Base-by-base conservation (phyloP, 73 alveolate species). In the Paramecium primaurelia region DNA sequence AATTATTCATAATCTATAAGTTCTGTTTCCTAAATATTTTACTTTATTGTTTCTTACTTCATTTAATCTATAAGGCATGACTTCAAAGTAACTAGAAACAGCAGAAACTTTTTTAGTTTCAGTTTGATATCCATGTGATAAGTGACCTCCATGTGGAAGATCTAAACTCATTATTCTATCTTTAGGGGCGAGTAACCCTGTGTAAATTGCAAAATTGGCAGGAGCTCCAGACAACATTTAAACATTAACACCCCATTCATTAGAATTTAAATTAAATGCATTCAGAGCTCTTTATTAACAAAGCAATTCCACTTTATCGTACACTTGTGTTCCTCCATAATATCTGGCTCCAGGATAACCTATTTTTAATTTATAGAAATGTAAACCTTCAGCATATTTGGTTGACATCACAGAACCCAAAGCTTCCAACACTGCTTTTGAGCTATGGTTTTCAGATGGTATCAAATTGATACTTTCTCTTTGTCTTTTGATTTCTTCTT, bases 121-220 rank as follows among this genome's bases (percentile, higher is more conserved):
- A 22, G 98, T 96, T 86, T 95, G 92, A 92, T 97, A 96, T 16
- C 99, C 99, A 86, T 98, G 99, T n/a, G 98, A 95, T 44, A 98
- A 93, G 71, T 98, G 99, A 8, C 99, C 99, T 6, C 99, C 99
- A 77, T 97, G 98, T n/a, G 99, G 98, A 32, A 98, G 94, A 92
- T 95, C 98, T 60, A 96, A 51, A 83, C 96, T 96, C 98, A 96
- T 89, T 92, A 96, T 96, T 71, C 99, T 94, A 20, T 96, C 98
- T 36, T 95, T 98, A 16, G 99, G 99, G 11, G 94, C 86, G n/a
- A 97, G 86, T 32, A 98, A 93, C 2, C 99, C 99, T 9, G 99
- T 96, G 93, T 96, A 98, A 8, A 97, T 98, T 14, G 98, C 98
- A 77, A 98, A 96, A 88, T 98, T 98, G 14, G 99, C 99, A 20